A percentile compares a stretch with the other conserved stretches of the same genome.
Evolutionary conservation across 1,284 basidiomycete genomes (phyloP).

Genomic region (Tilletia setariae): DNA sequence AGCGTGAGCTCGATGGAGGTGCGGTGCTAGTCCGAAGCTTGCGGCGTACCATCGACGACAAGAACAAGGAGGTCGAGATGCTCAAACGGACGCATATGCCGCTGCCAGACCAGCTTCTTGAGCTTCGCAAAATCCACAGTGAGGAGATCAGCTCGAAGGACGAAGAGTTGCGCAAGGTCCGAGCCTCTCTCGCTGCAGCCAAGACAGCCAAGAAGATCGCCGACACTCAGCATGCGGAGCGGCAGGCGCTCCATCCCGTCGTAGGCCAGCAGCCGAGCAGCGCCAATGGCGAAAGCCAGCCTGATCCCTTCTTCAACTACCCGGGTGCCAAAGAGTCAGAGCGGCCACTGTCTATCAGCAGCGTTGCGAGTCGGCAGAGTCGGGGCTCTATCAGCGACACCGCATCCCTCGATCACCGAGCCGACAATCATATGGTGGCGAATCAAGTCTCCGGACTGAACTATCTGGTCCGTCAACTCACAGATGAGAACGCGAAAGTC

Average conservation of each 20-base stretch:
- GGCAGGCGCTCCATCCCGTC: slow-evolving; percentile 20
- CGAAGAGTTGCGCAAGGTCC: slow-evolving; percentile 26
- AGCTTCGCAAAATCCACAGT: slow-evolving; percentile 13
- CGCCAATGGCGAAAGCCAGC: slow-evolving; percentile 15
- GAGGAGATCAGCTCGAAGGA: slow-evolving; percentile 20
- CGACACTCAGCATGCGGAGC: slow-evolving; percentile 7
- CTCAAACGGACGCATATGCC: slow-evolving; percentile 34
- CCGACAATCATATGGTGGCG: slow-evolving; percentile 61
- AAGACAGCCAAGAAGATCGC: slow-evolving; percentile 39
- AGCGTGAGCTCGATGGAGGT: neutral
- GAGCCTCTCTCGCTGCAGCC: slow-evolving; percentile 53
- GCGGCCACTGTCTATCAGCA: neutral
- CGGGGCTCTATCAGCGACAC: neutral
- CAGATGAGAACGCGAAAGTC: slow-evolving; percentile 71
- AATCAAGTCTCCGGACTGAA: slow-evolving; percentile 65
- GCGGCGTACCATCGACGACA: slow-evolving; percentile 22
- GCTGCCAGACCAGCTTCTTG: slow-evolving; percentile 1
- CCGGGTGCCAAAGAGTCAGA: slow-evolving; percentile 34
- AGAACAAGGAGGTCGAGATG: slow-evolving; percentile 33
- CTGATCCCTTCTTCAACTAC: slow-evolving; percentile 53
- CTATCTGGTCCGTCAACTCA: slow-evolving; percentile 70
- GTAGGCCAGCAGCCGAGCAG: slow-evolving; percentile 19
- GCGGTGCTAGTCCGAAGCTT: slow-evolving; percentile 1
- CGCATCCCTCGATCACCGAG: slow-evolving; percentile 22
- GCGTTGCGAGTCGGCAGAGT: slow-evolving; percentile 57